Percentiles rank a stretch among this genome's conserved stretches.
Conservation (phyloP, 2,329 filamentous ascomycete species). For the Meredithiella fracta region DNA sequence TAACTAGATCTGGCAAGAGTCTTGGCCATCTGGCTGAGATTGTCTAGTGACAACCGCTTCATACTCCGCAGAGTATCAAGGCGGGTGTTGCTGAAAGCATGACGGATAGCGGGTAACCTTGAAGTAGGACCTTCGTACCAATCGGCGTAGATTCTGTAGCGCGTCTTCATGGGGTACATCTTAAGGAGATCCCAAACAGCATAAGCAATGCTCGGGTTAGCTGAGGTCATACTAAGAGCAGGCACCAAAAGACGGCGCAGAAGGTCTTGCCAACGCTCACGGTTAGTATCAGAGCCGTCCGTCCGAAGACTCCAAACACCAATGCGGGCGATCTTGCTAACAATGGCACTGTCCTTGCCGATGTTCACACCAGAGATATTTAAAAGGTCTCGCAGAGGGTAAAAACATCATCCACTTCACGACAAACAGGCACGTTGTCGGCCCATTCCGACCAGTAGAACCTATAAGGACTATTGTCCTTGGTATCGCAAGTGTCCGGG, state of each 20-base stretch:
- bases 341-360: constrained; percentile 60
- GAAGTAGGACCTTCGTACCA: constrained; percentile 76
- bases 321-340: constrained; percentile 74
- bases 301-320: constrained; percentile 57
- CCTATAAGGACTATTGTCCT: constrained; percentile 63
- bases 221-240: constrained; percentile 67
- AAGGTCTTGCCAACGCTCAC: constrained; percentile 66
- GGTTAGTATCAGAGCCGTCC: constrained; percentile 55
- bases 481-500: constrained; percentile 59
- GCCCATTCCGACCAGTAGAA: constrained; percentile 98
- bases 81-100: constrained; percentile 59
- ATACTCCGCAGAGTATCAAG: constrained; percentile 71
- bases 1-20: constrained; percentile 83
- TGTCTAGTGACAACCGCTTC: constrained; percentile 78
- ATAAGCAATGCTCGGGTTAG: constrained; percentile 70
- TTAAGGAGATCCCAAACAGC: constrained; percentile 74
- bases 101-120: constrained; percentile 57
- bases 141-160: constrained; percentile 83
- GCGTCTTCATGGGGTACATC: constrained; percentile 55
- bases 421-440: constrained; percentile 83
- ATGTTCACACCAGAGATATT: constrained; percentile 81
- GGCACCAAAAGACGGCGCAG: constrained; percentile 74
- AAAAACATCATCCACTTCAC: constrained; percentile 80
- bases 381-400: constrained; percentile 69
- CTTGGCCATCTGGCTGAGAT: constrained; percentile 71